A percentile compares a stretch with the other conserved stretches of the same genome.
Conservation (phyloP, 768 basidiomycete genomes). For the Trametes villosa region DNA sequence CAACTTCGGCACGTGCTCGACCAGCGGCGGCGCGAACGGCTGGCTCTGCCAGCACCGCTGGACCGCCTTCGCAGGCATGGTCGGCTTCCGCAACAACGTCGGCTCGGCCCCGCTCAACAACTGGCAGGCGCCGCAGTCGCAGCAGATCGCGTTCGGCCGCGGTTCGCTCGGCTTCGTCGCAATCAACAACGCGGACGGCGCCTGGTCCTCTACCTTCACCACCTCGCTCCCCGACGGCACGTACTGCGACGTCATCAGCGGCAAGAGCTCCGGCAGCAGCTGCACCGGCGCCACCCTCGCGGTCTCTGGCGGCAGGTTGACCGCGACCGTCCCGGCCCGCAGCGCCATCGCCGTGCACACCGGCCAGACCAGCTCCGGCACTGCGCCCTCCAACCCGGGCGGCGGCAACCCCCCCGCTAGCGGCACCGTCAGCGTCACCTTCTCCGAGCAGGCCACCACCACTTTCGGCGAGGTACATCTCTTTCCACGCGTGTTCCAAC, state of each 20-base stretch:
- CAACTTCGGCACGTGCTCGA: slow-evolving; percentile 57
- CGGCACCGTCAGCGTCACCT: slow-evolving; percentile 46
- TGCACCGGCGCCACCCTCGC: slow-evolving; percentile 60
- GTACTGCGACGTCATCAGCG: slow-evolving; percentile 70
- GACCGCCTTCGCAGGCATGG: slow-evolving; percentile 60
- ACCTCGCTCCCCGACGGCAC: slow-evolving; percentile 60
- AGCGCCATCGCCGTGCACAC: slow-evolving; percentile 62
- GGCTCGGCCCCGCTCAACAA: slow-evolving; percentile 53
- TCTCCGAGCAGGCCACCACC: slow-evolving; percentile 60
- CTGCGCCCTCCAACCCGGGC: background rate
- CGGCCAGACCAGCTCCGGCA: slow-evolving; percentile 34
- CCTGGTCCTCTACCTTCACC: slow-evolving; percentile 59
- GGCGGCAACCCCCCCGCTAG: background rate
- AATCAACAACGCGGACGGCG: slow-evolving; percentile 64
- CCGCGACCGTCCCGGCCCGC: slow-evolving; percentile 52
- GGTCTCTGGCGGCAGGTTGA: slow-evolving; percentile 55
- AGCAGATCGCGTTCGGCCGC: slow-evolving; percentile 70
- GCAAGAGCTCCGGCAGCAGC: slow-evolving; percentile 40
- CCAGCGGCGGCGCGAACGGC: slow-evolving; percentile 54
- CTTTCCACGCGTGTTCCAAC: too few relatives aligned
- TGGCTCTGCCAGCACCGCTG: slow-evolving; percentile 73
- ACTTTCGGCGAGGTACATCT: slow-evolving; percentile 58
- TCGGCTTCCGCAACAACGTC: slow-evolving; percentile 62
- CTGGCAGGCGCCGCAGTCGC: slow-evolving; percentile 60
- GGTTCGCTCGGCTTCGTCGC: slow-evolving; percentile 66